A percentile compares a stretch with the other conserved stretches of the same genome.
Evolutionary conservation across 2,329 filamentous ascomycete genomes (phyloP).

Genomic region (Cladosporium sp.): DNA sequence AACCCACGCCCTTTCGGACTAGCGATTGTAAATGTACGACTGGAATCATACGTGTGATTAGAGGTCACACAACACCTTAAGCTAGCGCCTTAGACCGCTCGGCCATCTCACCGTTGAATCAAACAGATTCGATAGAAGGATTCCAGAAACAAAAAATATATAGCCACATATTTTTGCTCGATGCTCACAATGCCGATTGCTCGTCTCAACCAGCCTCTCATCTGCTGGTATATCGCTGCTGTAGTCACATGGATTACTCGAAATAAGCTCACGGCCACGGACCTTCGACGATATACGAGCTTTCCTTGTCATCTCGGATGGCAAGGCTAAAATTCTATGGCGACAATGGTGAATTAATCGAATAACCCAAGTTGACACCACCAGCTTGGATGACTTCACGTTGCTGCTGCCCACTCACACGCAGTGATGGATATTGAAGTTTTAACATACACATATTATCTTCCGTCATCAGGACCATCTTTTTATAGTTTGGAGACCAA

Average conservation of each 20-base stretch:
- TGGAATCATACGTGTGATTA: too few species aligned
- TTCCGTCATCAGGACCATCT: neutral
- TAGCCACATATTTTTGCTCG: too few species aligned
- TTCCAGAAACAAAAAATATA: too few species aligned
- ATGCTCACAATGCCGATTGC: neutral
- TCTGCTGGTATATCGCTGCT: too few species aligned
- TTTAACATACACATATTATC: neutral
- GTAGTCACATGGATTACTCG: too few species aligned
- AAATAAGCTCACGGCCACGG: neutral
- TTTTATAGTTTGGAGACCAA: neutral
- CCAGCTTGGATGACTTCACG: neutral
- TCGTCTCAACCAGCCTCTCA: neutral
- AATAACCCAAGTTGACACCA: neutral
- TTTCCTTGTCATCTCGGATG: neutral
- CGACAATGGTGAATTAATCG: neutral
- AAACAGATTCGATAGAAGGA: neutral
- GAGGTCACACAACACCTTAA: constrained; percentile 26
- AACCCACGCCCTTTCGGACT: constrained; percentile 27
- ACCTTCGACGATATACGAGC: neutral
- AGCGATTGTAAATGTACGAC: constrained; percentile 28
- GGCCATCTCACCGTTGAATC: constrained; percentile 17
- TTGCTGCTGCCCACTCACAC: neutral
- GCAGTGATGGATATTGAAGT: neutral
- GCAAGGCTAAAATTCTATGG: neutral
- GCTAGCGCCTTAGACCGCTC: constrained; percentile 32